Evolutionary conservation across 2,329 filamentous ascomycete genomes (phyloP).

Genomic region (Alternaria dauci): DNA sequence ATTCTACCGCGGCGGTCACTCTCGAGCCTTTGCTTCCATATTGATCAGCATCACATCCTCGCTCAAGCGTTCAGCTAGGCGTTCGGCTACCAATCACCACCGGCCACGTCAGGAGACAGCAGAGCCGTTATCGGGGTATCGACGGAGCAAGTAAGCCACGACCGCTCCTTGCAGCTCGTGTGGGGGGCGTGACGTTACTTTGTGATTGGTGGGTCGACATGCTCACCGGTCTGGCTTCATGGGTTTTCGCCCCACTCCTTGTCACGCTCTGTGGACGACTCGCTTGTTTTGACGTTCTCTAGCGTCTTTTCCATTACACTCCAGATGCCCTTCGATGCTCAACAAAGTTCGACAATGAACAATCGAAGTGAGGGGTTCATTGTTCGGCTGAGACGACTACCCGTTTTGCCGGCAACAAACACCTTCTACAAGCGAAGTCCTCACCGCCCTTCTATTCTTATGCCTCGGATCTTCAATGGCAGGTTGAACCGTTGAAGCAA

Average conservation of each 20-base stretch:
- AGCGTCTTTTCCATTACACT: constrained; percentile 37
- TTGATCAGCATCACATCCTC: constrained; percentile 28
- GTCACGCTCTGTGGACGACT: constrained; percentile 36
- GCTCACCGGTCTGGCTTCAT: constrained; percentile 39
- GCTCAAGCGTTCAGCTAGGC: constrained; percentile 41
- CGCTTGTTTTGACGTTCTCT: constrained; percentile 45
- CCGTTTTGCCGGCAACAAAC: constrained; percentile 41
- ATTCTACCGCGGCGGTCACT: constrained; percentile 5
- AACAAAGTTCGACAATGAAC: constrained; percentile 28
- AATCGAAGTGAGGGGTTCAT: constrained; percentile 35
- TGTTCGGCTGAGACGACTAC: constrained; percentile 28
- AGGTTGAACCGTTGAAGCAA: constrained; percentile 27
- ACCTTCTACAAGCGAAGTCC: constrained; percentile 12
- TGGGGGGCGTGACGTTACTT: constrained; percentile 15
- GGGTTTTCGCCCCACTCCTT: constrained; percentile 31
- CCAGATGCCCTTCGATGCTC: constrained; percentile 36
- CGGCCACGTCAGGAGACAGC: constrained; percentile 48
- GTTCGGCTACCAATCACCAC: constrained; percentile 44
- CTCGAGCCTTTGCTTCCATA: constrained; percentile 11
- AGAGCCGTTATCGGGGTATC: constrained; percentile 51
- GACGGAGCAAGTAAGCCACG: constrained; percentile 43
- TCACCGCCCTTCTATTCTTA: constrained; percentile 50
- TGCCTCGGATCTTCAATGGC: constrained; percentile 18
- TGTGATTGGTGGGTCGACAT: constrained; percentile 37
- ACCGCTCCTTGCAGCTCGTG: constrained; percentile 48